Conservation (phyloP, 1,284 basidiomycete species). For the Rhodotorula mucilaginosa region DNA sequence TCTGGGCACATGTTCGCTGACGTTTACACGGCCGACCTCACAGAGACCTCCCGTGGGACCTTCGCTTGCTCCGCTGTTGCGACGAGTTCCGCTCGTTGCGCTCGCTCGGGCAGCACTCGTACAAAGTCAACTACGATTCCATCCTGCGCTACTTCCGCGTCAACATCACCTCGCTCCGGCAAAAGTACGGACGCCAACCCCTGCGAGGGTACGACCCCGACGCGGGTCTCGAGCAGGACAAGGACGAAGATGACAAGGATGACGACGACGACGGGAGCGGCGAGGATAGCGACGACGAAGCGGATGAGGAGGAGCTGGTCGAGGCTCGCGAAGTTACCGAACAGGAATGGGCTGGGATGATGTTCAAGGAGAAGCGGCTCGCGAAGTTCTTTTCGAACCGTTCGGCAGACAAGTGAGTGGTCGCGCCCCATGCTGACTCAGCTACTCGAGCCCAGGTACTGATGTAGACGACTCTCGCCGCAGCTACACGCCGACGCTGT, state of each 20-base stretch:
- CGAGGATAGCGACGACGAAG: not conserved
- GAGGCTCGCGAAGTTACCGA: not conserved
- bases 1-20: not conserved
- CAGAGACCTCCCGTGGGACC: slow-evolving; percentile 15
- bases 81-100: slow-evolving; percentile 19
- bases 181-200: slow-evolving; percentile 16
- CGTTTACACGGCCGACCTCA: rapidly evolving
- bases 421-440: not conserved
- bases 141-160: slow-evolving; percentile 10
- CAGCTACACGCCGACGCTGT: slow-evolving; percentile 20
- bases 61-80: slow-evolving; percentile 12
- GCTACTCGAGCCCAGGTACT: too few species aligned
- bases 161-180: slow-evolving; percentile 1
- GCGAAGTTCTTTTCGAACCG: slow-evolving; percentile 17
- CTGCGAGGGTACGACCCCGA: slow-evolving; percentile 19
- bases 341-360: slow-evolving; percentile 4
- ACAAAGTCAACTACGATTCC: not conserved
- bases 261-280: slow-evolving; percentile 1
- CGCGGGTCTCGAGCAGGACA: not conserved
- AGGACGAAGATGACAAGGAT: slow-evolving; percentile 3
- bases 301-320: slow-evolving; percentile 2
- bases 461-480: rapidly evolving
- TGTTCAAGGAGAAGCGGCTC: not conserved
- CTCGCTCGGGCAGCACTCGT: slow-evolving; percentile 1
- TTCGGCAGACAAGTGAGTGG: slow-evolving; percentile 3